Conservation (phyloP, 2,329 filamentous ascomycete species). For the Ophiostoma perfectum region DNA sequence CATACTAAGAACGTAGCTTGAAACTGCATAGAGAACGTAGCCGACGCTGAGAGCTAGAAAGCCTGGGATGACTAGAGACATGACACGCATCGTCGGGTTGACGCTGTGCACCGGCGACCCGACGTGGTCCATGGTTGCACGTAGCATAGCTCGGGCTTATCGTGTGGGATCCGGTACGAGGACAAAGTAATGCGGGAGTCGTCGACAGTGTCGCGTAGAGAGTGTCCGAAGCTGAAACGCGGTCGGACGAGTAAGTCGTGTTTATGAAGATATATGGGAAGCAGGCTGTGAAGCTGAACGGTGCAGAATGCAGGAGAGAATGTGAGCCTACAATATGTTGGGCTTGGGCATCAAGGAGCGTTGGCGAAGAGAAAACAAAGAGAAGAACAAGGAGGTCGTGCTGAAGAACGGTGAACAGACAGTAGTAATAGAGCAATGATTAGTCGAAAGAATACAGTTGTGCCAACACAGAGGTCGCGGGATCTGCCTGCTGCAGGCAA, state of each 20-base stretch:
- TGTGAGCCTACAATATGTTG: too few species aligned
- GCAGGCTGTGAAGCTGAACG: too few species aligned
- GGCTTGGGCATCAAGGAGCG: too few species aligned
- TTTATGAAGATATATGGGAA: too few species aligned
- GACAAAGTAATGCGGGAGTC: too few species aligned
- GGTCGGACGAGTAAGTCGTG: too few species aligned
- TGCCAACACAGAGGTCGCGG: background rate
- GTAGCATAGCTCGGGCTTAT: too few species aligned
- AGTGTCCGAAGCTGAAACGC: too few species aligned
- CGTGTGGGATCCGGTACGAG: too few species aligned
- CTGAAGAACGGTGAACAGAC: background rate
- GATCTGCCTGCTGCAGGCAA: background rate
- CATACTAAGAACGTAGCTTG: constrained; percentile 63
- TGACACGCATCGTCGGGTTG: constrained; percentile 20
- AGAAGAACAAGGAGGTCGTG: background rate
- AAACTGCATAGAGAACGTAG: constrained; percentile 67
- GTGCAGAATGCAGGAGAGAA: too few species aligned
- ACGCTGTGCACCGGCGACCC: constrained; percentile 22
- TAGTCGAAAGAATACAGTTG: background rate
- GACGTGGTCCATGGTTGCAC: background rate
- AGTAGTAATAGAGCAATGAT: background rate
- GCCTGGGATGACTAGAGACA: constrained; percentile 54
- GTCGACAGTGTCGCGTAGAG: too few species aligned
- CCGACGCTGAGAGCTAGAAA: constrained; percentile 61
- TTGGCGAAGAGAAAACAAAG: background rate